Evolutionary conservation across 768 basidiomycete genomes (phyloP).

Genomic region (Pseudohyphozyma bogoriensis): DNA sequence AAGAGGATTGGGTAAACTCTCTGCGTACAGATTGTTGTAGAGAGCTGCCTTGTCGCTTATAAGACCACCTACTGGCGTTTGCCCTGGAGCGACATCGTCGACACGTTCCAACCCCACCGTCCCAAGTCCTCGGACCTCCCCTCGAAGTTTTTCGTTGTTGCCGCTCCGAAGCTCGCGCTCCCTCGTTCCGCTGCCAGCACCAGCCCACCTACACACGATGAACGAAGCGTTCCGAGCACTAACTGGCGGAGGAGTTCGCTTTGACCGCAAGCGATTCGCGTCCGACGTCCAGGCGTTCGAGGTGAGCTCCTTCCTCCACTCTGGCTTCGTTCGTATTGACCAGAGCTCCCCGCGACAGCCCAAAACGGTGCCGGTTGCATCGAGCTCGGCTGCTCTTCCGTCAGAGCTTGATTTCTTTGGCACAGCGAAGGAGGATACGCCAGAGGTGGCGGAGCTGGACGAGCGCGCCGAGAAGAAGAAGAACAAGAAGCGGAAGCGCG

Average conservation of each 20-base stretch:
- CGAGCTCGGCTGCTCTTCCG: slow-evolving; percentile 47
- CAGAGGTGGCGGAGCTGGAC: slow-evolving; percentile 15
- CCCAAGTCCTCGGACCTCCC: too few species aligned
- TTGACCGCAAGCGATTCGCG: slow-evolving; percentile 66
- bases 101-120: too few species aligned
- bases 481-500: slow-evolving; percentile 30
- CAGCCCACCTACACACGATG: background rate
- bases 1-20: too few species aligned
- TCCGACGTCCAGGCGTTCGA: slow-evolving; percentile 62
- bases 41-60: too few species aligned
- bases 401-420: slow-evolving; percentile 85
- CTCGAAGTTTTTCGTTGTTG: too few species aligned
- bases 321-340: background rate
- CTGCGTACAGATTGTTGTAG: too few species aligned
- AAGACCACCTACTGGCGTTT: too few species aligned
- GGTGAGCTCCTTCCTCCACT: slow-evolving; percentile 37
- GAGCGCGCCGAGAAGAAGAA: slow-evolving; percentile 25
- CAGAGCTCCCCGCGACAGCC: slow-evolving; percentile 1
- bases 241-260: slow-evolving; percentile 71
- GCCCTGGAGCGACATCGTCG: too few species aligned
- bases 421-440: slow-evolving; percentile 51
- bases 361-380: background rate
- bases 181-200: too few species aligned
- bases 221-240: slow-evolving; percentile 88
- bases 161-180: too few species aligned